These are phyloP conservation scores for Sonneratia alba DNA, from an alignment of 345 rosid genomes.

Conservation along the genomic window DNA sequence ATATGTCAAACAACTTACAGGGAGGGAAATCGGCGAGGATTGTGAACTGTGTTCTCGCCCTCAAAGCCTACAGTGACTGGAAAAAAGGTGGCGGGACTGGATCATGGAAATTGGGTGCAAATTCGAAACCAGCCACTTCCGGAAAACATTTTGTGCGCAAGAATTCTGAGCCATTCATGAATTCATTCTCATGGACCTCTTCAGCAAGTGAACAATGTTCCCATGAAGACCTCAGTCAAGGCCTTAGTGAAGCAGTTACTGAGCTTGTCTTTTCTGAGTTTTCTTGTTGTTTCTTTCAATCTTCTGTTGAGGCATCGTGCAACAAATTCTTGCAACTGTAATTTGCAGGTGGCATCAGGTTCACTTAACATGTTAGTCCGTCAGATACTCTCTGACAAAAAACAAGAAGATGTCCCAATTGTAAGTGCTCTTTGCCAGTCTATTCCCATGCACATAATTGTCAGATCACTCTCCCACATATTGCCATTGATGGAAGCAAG, in stretches of 20 bases:
- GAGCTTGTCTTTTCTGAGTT: constrained; percentile 16
- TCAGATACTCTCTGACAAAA: constrained; percentile 55
- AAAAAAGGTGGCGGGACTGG: constrained; percentile 63
- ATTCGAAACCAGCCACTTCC: constrained; percentile 29
- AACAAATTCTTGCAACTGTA: background rate
- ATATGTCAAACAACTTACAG: constrained; percentile 2
- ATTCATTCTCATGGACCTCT: constrained; percentile 36
- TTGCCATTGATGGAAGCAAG: background rate
- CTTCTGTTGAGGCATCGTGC: background rate
- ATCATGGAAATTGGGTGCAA: constrained; percentile 55
- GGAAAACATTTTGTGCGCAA: constrained; percentile 52
- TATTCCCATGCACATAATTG: background rate
- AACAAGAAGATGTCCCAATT: constrained; percentile 62
- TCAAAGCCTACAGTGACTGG: constrained; percentile 79
- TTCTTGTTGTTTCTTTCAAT: background rate
- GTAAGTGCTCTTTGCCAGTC: constrained; percentile 28
- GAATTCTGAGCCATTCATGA: constrained; percentile 55
- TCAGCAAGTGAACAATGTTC: constrained; percentile 36
- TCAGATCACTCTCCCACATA: too few species aligned
- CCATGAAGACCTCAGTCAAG: constrained; percentile 29
- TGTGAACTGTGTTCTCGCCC: constrained; percentile 67
- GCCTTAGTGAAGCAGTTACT: constrained; percentile 42
- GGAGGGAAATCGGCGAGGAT: constrained; percentile 49
- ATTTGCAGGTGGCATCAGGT: constrained; percentile 38
- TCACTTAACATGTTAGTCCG: constrained; percentile 55